Evolutionary conservation across 192 early-diverging fungal genomes (phyloP), one percentile per base, ranked within the genome.

Genomic region (Coemansia javaensis): DNA sequence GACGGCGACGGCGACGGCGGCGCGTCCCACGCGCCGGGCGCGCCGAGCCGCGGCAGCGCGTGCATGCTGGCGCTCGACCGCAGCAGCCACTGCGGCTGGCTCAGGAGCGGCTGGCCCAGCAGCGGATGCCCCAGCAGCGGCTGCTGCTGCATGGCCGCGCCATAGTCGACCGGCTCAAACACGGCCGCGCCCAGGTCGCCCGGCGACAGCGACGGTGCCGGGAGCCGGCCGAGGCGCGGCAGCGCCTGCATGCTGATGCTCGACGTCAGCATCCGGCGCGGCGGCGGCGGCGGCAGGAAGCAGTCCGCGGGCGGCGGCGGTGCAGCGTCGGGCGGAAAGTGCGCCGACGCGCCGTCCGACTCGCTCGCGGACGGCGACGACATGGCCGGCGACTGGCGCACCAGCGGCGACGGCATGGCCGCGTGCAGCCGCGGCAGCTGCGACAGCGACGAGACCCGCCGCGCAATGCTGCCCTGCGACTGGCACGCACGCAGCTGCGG

Each of bases 31-130:
- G 49, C 40, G 14, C 49, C 44, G 1, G 59, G 61, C 0, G 42
- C 25, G 31, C 60, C 59, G 53, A 58, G 59, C 2, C 61, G 60
- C 6, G 68, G 68, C 47, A 72, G 12, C 7, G 56, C 51, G 27
- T 72, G 68, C 68, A 72, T 72, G 52, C 68, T 72, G 21, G 60
- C 39, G n/a, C 68, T 72, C 10, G 68, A 72, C 15, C 53, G 64
- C 17, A 72, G 56, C 34, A 48, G 40, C 9, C 47, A 44, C 8
- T 6, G 3, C 24, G 24, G 24, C 6, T 2, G 3, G 24, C 53
- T 21, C 43, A 59, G 67, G 14, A 35, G 16, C 3, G 67, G 34
- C 25, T 30, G 28, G 23, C 17, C 31, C 24, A 36, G 36, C 30
- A 40, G 42, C 12, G 40, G 21, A 40, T 48, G 48, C 32, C 44